Evolutionary conservation across 306 rosid genomes (phyloP).

Genomic region (Ammopiptanthus mongolicus): DNA sequence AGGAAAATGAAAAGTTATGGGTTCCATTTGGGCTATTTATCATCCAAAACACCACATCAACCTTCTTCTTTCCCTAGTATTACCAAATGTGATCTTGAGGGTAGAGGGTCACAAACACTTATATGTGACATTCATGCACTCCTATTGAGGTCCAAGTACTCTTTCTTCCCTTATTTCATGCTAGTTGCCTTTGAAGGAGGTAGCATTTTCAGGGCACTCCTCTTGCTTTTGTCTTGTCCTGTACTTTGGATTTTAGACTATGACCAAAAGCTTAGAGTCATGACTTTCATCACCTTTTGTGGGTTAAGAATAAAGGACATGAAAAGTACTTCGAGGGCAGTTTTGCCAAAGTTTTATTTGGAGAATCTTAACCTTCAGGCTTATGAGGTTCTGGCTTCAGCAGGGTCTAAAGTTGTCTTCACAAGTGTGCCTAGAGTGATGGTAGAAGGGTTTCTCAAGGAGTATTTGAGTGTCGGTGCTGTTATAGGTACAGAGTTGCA

Average conservation of each 20-base stretch:
- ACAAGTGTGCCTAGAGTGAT: constrained; percentile 76
- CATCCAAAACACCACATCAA: constrained; percentile 33
- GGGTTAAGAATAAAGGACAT: constrained; percentile 50
- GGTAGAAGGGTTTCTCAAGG: constrained; percentile 72
- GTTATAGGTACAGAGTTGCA: constrained; percentile 76
- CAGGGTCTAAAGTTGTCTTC: constrained; percentile 49
- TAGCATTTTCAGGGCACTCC: constrained; percentile 59
- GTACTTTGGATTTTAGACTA: constrained; percentile 46
- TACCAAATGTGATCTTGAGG: constrained; percentile 41
- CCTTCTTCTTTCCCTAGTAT: constrained; percentile 41
- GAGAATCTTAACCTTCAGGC: constrained; percentile 63
- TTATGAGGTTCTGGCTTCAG: constrained; percentile 51
- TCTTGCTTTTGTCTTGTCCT: constrained; percentile 66
- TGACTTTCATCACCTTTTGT: constrained; percentile 66
- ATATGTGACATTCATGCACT: constrained; percentile 56
- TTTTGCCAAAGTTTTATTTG: constrained; percentile 77
- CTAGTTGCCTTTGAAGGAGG: constrained; percentile 89
- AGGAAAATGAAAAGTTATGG: constrained; percentile 59
- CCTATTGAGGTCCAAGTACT: constrained; percentile 45
- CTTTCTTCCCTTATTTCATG: constrained; percentile 90
- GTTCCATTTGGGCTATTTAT: constrained; percentile 24
- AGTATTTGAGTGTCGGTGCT: constrained; percentile 52
- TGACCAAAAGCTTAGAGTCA: constrained; percentile 46
- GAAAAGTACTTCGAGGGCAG: constrained; percentile 57
- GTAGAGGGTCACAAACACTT: constrained; percentile 43